phyloP scores from a whole-genome alignment of 306 rosid species.

The Quillaja saponaria region DNA sequence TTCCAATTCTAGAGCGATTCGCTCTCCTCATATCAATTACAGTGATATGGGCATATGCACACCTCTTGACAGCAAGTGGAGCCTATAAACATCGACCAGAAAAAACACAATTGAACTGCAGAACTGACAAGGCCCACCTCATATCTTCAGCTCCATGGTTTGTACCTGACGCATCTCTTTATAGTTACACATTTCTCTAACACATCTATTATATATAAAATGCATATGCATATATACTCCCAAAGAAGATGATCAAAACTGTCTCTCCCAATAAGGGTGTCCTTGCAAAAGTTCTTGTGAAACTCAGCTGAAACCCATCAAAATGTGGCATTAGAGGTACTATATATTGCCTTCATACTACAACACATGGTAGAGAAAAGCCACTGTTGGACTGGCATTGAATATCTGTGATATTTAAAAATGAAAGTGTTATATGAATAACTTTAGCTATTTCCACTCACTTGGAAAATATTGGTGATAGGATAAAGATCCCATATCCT shows the following conservation, averaged over 20 bases:
- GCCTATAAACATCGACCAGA: constrained; percentile 88
- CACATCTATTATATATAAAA: neutral
- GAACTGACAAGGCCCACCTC: constrained; percentile 86
- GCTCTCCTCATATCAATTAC: constrained; percentile 86
- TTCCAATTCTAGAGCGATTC: constrained; percentile 80
- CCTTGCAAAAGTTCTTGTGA: neutral
- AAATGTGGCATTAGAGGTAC: neutral
- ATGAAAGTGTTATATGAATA: neutral
- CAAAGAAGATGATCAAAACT: neutral
- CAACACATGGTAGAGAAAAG: neutral
- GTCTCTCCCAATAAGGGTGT: neutral
- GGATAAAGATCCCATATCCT: constrained; percentile 97
- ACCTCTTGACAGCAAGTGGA: constrained; percentile 93
- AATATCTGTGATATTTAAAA: too few relatives aligned
- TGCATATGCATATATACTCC: neutral
- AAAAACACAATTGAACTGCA: constrained; percentile 69
- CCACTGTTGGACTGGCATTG: neutral
- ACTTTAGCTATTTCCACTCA: constrained; percentile 9
- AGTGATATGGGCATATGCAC: constrained; percentile 97
- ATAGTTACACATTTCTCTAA: constrained; percentile 18
- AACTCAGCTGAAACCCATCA: neutral
- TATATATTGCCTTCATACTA: neutral
- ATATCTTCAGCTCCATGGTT: constrained; percentile 98
- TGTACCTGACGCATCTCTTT: constrained; percentile 31
- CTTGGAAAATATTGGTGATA: constrained; percentile 40